Percentiles rank a stretch among this genome's conserved stretches.
Evolutionary conservation across 805 yeast species (phyloP).

Genomic region (Saccharomycopsis selenospora): DNA sequence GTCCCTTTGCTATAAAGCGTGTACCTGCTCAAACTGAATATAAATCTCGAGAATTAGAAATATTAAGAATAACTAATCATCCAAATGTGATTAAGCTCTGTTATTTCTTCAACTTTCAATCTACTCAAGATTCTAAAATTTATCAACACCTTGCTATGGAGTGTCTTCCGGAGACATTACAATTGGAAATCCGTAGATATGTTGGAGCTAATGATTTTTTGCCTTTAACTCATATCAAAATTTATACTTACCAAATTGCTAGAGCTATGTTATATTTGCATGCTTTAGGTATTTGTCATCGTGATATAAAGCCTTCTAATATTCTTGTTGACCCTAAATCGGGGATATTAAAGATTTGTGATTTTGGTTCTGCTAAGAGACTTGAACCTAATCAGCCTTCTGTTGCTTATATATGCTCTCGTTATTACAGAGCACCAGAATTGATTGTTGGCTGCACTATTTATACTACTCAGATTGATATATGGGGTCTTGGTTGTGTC

Average conservation of each 20-base stretch:
- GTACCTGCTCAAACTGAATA: slow-evolving; percentile 86
- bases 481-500: slow-evolving; percentile 98
- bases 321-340: slow-evolving; percentile 66
- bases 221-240: slow-evolving; percentile 67
- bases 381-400: slow-evolving; percentile 77
- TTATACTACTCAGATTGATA: slow-evolving; percentile 86
- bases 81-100: slow-evolving; percentile 70
- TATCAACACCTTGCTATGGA: slow-evolving; percentile 85
- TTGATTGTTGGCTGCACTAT: slow-evolving; percentile 83
- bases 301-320: slow-evolving; percentile 81
- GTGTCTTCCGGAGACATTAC: slow-evolving; percentile 75
- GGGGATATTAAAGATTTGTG: slow-evolving; percentile 68
- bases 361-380: slow-evolving; percentile 79
- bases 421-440: slow-evolving; percentile 96
- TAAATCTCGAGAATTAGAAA: slow-evolving; percentile 73
- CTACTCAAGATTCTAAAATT: slow-evolving; percentile 53
- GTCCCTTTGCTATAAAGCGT: slow-evolving; percentile 78
- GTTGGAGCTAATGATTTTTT: slow-evolving; percentile 47
- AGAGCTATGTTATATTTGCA: slow-evolving; percentile 79
- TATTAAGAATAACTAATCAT: slow-evolving; percentile 65
- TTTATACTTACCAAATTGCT: slow-evolving; percentile 72
- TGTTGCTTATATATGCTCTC: slow-evolving; percentile 90
- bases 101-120: slow-evolving; percentile 63
- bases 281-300: slow-evolving; percentile 71
- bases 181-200: slow-evolving; percentile 65